Base-by-base conservation (phyloP, 208 protist species). In the Acanthamoeba triangularis region DNA sequence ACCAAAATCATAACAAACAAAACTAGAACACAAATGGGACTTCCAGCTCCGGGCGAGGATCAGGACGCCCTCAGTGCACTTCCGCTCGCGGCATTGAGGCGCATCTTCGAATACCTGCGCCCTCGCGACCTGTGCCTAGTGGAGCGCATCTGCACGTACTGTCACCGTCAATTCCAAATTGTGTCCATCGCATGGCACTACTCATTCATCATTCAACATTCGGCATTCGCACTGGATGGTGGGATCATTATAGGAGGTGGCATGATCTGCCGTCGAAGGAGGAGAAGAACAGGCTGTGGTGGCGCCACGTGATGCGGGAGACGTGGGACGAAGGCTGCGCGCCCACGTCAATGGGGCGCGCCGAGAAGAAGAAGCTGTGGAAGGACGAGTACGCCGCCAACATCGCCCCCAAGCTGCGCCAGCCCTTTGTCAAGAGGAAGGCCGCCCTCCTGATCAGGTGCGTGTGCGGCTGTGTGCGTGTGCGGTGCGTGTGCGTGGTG, bases 321-420 rank as follows among this genome's bases (percentile, higher is more conserved):
- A 78, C 69, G 30, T 78, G 69, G 69, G 69, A 78, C 35, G 69
- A 78, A 25, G 69, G 69, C n/a, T 78, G 69, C 8, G 69, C 69
- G 69, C 69, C 69, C 13, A 47, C 69, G 14, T 0, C 69, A 0
- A 78, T 78, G 69, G n/a, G 8, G n/a, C 69, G 69, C 30, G 69
- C 35, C 33, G 69, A 78, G 11, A 33, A 41, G 69, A 78, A 78
- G 35, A 78, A 78, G 69, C 69, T 41, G 69, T 78, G 69, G 69
- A 78, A 78, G 69, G 14, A 6, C 69, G 69, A 78, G n/a, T 78
- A 28, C 69, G 69, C 33, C 18, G 11, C 16, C 69, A 78, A 0
- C 69, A 25, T 78, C n/a, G 69, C 69, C 25, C 69, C 69, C 69
- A 78, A 18, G 16, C 69, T 47, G 69, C 69, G 69, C 69, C 25